Evolutionary conservation across 2,329 filamentous ascomycete genomes (phyloP).

Genomic region (Fusarium paranaense): DNA sequence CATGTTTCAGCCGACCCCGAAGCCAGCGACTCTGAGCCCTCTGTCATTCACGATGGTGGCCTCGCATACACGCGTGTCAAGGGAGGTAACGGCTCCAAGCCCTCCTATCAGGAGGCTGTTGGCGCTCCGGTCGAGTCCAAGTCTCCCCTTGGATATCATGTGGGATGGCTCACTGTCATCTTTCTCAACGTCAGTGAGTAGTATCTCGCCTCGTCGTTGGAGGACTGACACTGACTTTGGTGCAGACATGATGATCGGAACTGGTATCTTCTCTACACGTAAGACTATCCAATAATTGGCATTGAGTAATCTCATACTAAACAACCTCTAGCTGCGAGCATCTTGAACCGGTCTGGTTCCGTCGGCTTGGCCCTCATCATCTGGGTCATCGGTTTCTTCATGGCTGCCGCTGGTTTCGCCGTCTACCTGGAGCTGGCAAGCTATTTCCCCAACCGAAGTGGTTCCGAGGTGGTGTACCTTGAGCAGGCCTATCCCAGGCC

Average conservation of each 20-base stretch:
- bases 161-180: conserved; percentile 67
- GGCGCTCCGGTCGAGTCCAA: conserved; percentile 70
- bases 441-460: conserved; percentile 75
- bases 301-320: not conserved
- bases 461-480: conserved; percentile 74
- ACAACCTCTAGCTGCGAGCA: conserved; percentile 46
- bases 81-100: conserved; percentile 61
- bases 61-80: conserved; percentile 37
- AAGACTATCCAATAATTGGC: not conserved
- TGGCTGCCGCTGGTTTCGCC: conserved; percentile 64
- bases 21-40: conserved; percentile 16
- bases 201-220: not conserved
- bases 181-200: conserved; percentile 65
- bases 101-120: conserved; percentile 69
- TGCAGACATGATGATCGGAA: conserved; percentile 68
- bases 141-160: conserved; percentile 70
- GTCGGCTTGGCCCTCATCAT: conserved; percentile 72
- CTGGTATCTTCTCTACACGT: conserved; percentile 74
- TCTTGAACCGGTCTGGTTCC: conserved; percentile 70
- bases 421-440: conserved; percentile 73
- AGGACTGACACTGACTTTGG: not conserved
- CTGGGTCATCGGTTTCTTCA: conserved; percentile 72
- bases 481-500: conserved; percentile 76
- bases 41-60: conserved; percentile 31
- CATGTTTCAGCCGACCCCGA: conserved; percentile 11